Conservation (phyloP, 2,329 filamentous ascomycete species). For the Alternaria arbusti region DNA sequence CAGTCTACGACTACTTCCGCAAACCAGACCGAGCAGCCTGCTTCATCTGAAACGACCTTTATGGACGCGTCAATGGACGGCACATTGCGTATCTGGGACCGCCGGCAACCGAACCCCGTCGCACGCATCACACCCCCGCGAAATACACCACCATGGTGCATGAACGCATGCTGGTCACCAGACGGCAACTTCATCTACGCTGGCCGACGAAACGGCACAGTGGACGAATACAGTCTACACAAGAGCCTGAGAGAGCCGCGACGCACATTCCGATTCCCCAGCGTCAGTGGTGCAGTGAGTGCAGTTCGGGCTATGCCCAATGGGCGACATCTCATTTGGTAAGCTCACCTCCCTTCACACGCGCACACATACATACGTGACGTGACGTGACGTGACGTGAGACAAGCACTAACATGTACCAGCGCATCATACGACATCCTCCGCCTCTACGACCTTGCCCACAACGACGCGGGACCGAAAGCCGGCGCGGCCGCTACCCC, state of each 20-base stretch:
- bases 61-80: conserved; percentile 89
- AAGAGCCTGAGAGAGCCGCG: conserved; percentile 77
- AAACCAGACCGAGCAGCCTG: conserved; percentile 50
- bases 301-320: conserved; percentile 91
- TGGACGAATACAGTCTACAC: conserved; percentile 92
- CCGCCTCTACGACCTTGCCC: conserved; percentile 84
- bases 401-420: conserved; percentile 13
- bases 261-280: conserved; percentile 84
- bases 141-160: conserved; percentile 92
- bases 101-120: conserved; percentile 75
- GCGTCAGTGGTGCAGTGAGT: conserved; percentile 87
- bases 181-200: conserved; percentile 96
- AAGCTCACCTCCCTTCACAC: conserved; percentile 33
- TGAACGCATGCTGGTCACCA: conserved; percentile 94
- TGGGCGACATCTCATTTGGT: conserved; percentile 88
- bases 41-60: conserved; percentile 77
- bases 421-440: conserved; percentile 94
- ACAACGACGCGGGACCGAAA: conserved; percentile 62
- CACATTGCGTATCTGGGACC: conserved; percentile 90
- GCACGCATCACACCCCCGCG: conserved; percentile 77
- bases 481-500: conserved; percentile 75
- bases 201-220: conserved; percentile 86
- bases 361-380: neutral
- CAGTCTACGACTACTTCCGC: conserved; percentile 20
- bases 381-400: neutral